Conservation (phyloP, 129 eudicot species). For the Dittrichia graveolens region DNA sequence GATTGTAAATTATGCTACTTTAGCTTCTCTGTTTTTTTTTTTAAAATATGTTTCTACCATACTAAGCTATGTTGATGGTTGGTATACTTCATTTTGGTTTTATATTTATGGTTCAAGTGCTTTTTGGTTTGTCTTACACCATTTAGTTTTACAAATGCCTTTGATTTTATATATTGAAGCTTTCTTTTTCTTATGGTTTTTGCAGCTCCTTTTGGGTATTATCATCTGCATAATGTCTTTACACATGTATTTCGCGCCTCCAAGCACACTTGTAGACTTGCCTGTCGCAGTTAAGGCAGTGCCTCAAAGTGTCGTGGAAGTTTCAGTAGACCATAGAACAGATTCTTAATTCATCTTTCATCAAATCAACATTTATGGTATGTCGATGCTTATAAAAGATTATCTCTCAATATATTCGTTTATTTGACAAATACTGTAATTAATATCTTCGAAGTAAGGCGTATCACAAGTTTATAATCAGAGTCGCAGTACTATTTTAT, state of each 20-base stretch:
- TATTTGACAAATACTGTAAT: background rate
- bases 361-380: constrained; percentile 42
- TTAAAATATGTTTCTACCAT: background rate
- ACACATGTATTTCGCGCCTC: constrained; percentile 97
- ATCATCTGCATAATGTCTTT: constrained; percentile 94
- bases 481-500: background rate
- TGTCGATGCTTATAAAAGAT: constrained; percentile 3
- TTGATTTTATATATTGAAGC: background rate
- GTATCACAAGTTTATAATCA: constrained; percentile 7
- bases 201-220: constrained; percentile 94
- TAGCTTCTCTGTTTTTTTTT: background rate
- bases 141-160: background rate
- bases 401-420: constrained; percentile 16
- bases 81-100: constrained; percentile 5
- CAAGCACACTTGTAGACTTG: constrained; percentile 77
- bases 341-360: constrained; percentile 45
- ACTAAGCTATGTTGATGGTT: constrained; percentile 1
- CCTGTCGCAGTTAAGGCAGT: constrained; percentile 57
- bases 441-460: background rate
- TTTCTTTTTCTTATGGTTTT: background rate
- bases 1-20: background rate
- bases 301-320: constrained; percentile 47
- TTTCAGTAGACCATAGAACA: constrained; percentile 64
- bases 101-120: background rate
- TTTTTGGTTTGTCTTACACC: constrained; percentile 9